These are phyloP conservation scores for Torulaspora gathmanii DNA, from an alignment of 805 yeast species.

Conservation along the genomic window DNA sequence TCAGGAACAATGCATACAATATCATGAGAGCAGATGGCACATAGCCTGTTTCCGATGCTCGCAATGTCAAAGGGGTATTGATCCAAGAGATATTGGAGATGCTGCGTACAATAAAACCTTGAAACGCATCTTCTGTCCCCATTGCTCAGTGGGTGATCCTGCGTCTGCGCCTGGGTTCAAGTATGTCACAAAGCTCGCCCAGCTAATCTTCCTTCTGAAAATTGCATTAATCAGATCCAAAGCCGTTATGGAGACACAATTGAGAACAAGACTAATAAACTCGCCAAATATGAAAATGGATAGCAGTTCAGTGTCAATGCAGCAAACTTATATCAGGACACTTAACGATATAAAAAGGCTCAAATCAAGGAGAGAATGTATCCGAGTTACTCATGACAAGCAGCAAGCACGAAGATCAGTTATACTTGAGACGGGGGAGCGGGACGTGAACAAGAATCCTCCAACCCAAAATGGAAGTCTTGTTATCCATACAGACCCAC, in stretches of 20 bases:
- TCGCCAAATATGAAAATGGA: slow-evolving; percentile 3
- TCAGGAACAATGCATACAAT: slow-evolving; percentile 73
- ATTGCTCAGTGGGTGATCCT: slow-evolving; percentile 53
- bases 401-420: slow-evolving; percentile 63
- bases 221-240: slow-evolving; percentile 77
- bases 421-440: slow-evolving; percentile 49
- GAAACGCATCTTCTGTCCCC: slow-evolving; percentile 49
- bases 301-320: slow-evolving; percentile 27
- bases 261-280: slow-evolving; percentile 17
- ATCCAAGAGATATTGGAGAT: slow-evolving; percentile 40
- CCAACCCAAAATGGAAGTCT: slow-evolving; percentile 32
- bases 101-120: slow-evolving; percentile 42
- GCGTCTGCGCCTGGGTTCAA: slow-evolving; percentile 53
- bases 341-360: slow-evolving; percentile 71
- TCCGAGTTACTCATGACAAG: slow-evolving; percentile 43
- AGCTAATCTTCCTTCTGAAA: slow-evolving; percentile 68
- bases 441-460: slow-evolving; percentile 22
- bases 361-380: slow-evolving; percentile 66
- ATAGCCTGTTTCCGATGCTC: slow-evolving; percentile 64
- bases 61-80: slow-evolving; percentile 46
- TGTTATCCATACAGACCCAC: slow-evolving; percentile 31
- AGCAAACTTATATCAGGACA: slow-evolving; percentile 61
- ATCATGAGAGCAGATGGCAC: slow-evolving; percentile 75
- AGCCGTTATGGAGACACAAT: slow-evolving; percentile 49
- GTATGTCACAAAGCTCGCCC: slow-evolving; percentile 62